A percentile compares a stretch with the other conserved stretches of the same genome.
These are phyloP conservation scores for Ilex aquifolium DNA, from an alignment of 257 asterid species.

Conservation along the genomic window DNA sequence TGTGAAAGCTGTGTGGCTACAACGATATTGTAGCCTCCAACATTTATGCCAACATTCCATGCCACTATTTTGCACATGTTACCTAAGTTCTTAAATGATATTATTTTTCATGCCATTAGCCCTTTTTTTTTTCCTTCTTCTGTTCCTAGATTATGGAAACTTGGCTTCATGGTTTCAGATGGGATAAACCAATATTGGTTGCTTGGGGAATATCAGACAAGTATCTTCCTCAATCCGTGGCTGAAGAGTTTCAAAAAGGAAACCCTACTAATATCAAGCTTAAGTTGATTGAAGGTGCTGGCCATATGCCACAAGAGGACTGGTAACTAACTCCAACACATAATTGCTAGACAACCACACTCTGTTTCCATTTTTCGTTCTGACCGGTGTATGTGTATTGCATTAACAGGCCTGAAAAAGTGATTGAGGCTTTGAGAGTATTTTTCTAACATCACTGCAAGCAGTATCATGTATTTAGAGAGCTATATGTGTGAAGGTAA, in stretches of 20 bases:
- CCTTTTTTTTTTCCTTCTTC: not conserved
- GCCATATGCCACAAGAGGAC: conserved; percentile 99
- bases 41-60: too few relatives aligned
- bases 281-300: conserved; percentile 91
- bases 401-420: conserved; percentile 83
- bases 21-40: too few relatives aligned
- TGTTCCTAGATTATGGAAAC: conserved; percentile 9
- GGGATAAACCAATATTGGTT: conserved; percentile 81
- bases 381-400: conserved; percentile 1
- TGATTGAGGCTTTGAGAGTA: conserved; percentile 54
- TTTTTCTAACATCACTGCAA: conserved; percentile 33
- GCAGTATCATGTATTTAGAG: too few relatives aligned
- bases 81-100: too few relatives aligned
- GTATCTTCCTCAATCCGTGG: conserved; percentile 88
- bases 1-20: too few relatives aligned
- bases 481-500: too few relatives aligned
- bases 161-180: conserved; percentile 36
- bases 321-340: conserved; percentile 41
- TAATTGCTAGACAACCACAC: not conserved
- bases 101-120: not conserved
- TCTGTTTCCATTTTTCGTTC: not conserved
- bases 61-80: too few relatives aligned
- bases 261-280: conserved; percentile 55
- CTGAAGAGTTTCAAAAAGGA: conserved; percentile 71
- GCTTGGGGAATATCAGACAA: conserved; percentile 95